A percentile compares a stretch with the other conserved stretches of the same genome.
Evolutionary conservation across 176 grass and related monocot genomes (phyloP).

Genomic region (Eleusine indica): DNA sequence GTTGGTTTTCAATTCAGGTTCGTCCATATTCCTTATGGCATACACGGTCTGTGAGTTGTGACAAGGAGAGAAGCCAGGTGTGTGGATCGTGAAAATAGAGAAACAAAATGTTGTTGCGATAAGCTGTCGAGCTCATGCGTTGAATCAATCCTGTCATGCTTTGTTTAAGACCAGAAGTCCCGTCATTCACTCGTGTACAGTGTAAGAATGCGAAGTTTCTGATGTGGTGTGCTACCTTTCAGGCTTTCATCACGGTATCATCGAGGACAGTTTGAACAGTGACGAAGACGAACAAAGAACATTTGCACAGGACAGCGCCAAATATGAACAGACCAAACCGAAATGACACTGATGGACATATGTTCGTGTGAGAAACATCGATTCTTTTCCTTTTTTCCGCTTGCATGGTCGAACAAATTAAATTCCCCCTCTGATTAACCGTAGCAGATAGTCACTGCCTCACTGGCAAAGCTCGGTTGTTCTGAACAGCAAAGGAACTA

Average conservation of each 20-base stretch:
- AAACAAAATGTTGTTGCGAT: slow-evolving; percentile 1
- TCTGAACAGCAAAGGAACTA: neutral
- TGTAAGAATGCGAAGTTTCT: neutral
- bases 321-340: neutral
- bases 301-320: neutral
- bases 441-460: neutral
- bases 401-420: neutral
- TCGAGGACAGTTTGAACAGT: neutral
- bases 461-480: neutral
- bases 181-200: neutral
- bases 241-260: neutral
- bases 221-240: neutral
- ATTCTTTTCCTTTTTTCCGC: neutral
- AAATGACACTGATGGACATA: neutral
- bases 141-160: neutral
- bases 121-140: neutral
- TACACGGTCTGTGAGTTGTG: slow-evolving; percentile 7
- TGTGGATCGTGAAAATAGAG: slow-evolving; percentile 18
- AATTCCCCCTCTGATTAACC: neutral
- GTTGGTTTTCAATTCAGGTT: slow-evolving; percentile 22
- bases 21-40: slow-evolving; percentile 26
- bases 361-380: neutral
- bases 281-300: neutral
- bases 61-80: neutral
- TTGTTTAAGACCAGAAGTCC: neutral